Evolutionary conservation across 2,329 filamentous ascomycete species (phyloP), one percentile per base, ranked within the genome.

Genomic region (Colletotrichum eremochloae): DNA sequence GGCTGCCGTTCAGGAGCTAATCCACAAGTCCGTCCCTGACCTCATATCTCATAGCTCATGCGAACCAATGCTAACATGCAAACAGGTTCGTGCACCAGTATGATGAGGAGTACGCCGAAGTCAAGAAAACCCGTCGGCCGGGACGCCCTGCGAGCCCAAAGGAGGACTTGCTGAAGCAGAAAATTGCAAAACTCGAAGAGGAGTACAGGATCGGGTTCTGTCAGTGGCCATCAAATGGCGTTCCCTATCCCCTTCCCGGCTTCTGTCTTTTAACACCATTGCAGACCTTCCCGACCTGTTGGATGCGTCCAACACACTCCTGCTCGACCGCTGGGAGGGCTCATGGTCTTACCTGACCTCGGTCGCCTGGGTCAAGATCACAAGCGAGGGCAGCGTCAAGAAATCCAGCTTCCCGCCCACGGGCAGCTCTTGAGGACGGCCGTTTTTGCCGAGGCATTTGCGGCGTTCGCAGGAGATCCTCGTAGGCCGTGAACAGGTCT

Each of bases 131-230:
- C 38, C 90, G 94, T 12, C 90, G 96, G 56, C 86, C 94, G 33
- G 96, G 96, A 20, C 89, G 96, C 64, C 95, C 96, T 11, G 87
- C 94, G 24, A 93, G 88, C 78, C 90, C 91, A 31, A 91, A 90
- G 72, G 94, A 98, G 80, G 93, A 95, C 75, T 84, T 94, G 29
- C 84, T 98, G 50, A 91, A 90, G 80, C 87, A 94, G 77, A 92
- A 91, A 75, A 91, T 93, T 67, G 87, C 89, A 18, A 84, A 84
- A 1, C 92, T 98, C 75, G 87, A 92, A 78, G 92, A 92, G 76
- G 96, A 99, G 84, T 94, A 93, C 75, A 88, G 92, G 74, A 90
- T 91, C 65, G 96, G 96, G 0, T 97, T 97, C 78, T 93, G 93
- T 94, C 76, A 76, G 89, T 84, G 9, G 36, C 7, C 56, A 7